Percentiles rank a stretch among this genome's conserved stretches.
Evolutionary conservation across 306 rosid species (phyloP).

Genomic region (Casuarina glauca): DNA sequence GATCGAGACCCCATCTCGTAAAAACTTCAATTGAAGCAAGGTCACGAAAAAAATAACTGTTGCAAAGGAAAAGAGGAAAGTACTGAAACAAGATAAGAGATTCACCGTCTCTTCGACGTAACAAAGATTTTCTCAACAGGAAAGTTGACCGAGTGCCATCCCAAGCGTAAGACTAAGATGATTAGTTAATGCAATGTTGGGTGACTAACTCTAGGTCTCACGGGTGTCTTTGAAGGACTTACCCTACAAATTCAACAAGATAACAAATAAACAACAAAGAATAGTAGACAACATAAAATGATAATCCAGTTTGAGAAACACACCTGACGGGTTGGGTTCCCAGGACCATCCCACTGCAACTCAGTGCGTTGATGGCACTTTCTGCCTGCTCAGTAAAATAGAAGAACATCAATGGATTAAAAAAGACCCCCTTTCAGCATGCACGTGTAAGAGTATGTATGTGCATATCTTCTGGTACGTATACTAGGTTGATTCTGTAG

Average conservation of each 20-base stretch:
- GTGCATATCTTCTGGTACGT: neutral
- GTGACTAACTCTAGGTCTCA: conserved; percentile 80
- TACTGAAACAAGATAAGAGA: conserved; percentile 50
- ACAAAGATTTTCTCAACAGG: conserved; percentile 37
- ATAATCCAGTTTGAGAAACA: conserved; percentile 10
- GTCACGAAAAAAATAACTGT: conserved; percentile 42
- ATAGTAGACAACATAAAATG: conserved; percentile 6
- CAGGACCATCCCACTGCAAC: conserved; percentile 86
- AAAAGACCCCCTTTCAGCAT: neutral
- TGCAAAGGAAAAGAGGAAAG: conserved; percentile 44
- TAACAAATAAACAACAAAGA: conserved; percentile 10
- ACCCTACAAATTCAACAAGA: conserved; percentile 59
- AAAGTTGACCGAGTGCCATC: conserved; percentile 40
- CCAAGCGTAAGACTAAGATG: conserved; percentile 10
- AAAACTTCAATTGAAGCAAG: conserved; percentile 59
- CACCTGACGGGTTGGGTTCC: conserved; percentile 93
- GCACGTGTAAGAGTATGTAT: neutral
- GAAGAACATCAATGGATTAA: conserved; percentile 12
- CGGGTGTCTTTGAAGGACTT: conserved; percentile 99
- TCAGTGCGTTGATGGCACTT: conserved; percentile 87
- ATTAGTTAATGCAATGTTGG: conserved; percentile 42
- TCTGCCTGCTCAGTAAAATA: conserved; percentile 70
- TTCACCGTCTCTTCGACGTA: conserved; percentile 56
- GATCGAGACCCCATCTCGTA: conserved; percentile 47
- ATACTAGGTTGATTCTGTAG: neutral